phyloP scores from a whole-genome alignment of 331 rosid species.

The Quercus phellos region DNA sequence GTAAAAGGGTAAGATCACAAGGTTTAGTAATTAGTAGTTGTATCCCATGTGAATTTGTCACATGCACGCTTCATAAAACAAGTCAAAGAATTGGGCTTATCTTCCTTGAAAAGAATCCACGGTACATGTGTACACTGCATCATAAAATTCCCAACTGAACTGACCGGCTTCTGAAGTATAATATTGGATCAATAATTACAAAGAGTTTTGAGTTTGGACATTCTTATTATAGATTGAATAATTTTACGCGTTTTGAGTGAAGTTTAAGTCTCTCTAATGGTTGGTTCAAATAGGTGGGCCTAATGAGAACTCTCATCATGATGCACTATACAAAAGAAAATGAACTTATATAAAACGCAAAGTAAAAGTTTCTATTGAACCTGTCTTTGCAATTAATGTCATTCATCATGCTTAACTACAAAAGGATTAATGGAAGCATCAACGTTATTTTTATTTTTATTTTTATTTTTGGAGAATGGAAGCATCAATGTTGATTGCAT shows the following conservation, averaged over 20 bases:
- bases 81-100: neutral
- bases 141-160: slow-evolving; percentile 4
- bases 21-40: neutral
- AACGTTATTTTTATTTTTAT: no score
- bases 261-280: neutral
- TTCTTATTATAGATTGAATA: neutral
- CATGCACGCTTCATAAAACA: neutral
- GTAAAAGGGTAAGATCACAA: neutral
- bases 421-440: no score
- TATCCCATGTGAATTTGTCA: neutral
- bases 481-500: no score
- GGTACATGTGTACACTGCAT: neutral
- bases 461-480: no score
- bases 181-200: neutral
- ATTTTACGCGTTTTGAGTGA: neutral
- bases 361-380: no score
- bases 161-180: neutral
- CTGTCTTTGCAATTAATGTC: no score
- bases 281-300: no score
- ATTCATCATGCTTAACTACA: no score
- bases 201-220: no score
- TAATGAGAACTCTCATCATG: no score
- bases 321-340: no score
- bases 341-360: no score
- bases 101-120: slow-evolving; percentile 7